These are phyloP conservation scores for Xylariaceae sp. DNA, from an alignment of 2,329 filamentous ascomycete species.

Conservation along the genomic window DNA sequence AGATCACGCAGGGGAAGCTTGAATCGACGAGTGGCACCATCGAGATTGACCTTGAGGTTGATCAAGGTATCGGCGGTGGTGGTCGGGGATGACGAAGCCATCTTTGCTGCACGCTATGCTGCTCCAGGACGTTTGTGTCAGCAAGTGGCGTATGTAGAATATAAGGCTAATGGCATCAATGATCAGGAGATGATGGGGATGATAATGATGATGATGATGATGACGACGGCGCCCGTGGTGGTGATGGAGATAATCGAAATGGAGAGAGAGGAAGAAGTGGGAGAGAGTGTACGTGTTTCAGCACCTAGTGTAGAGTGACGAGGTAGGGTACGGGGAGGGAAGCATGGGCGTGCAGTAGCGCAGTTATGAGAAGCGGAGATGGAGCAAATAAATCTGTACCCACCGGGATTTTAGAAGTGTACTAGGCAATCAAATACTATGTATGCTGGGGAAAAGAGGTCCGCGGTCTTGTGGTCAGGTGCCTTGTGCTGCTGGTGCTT, in stretches of 20 bases:
- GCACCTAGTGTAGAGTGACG: conserved; percentile 15
- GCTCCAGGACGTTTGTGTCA: conserved; percentile 4
- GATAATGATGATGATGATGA: conserved; percentile 10
- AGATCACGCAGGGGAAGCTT: conserved; percentile 91
- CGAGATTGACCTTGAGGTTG: conserved; percentile 82
- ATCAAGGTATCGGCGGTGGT: conserved; percentile 71
- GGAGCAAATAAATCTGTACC: conserved; percentile 1
- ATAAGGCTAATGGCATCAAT: not conserved
- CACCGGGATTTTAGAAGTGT: too few species aligned
- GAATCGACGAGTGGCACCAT: conserved; percentile 79
- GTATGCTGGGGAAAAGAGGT: not conserved
- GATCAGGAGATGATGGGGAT: not conserved
- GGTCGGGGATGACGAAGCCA: conserved; percentile 42
- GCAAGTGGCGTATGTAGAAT: not conserved
- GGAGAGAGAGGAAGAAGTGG: conserved; percentile 1
- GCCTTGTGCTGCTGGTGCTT: conserved; percentile 6
- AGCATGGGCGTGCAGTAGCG: conserved; percentile 24
- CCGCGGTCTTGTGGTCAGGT: conserved; percentile 10
- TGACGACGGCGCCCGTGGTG: not conserved
- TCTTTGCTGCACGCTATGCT: conserved; percentile 38
- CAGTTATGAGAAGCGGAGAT: conserved; percentile 21
- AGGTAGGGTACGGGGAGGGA: conserved; percentile 7
- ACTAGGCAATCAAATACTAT: too few species aligned
- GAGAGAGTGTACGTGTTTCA: conserved; percentile 12
- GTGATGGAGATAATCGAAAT: conserved; percentile 12